phyloP scores from a whole-genome alignment of 2,329 filamentous ascomycete genomes.

The Penicillium capsulatum region DNA sequence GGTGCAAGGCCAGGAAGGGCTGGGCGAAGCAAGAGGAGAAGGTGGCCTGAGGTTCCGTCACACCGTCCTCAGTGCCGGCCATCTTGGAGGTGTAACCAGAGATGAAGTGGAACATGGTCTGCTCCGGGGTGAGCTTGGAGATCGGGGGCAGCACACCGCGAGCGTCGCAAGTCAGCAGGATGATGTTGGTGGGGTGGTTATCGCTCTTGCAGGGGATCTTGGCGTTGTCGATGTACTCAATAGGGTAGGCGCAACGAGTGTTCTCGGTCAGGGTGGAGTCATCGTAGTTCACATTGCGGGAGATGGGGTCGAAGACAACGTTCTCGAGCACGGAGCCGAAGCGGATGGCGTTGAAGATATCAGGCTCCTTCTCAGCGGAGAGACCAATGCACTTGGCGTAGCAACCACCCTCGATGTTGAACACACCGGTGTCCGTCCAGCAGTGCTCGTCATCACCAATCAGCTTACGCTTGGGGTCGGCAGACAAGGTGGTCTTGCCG shows the following conservation, averaged over 20 bases:
- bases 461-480: conserved; percentile 90
- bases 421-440: conserved; percentile 94
- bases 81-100: conserved; percentile 99
- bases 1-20: conserved; percentile 97
- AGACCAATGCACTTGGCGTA: conserved; percentile 99
- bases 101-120: conserved; percentile 99
- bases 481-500: conserved; percentile 96
- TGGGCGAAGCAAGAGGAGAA: conserved; percentile 99
- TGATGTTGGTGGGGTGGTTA: conserved; percentile 92
- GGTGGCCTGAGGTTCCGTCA: conserved; percentile 95
- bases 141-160: conserved; percentile 96
- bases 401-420: conserved; percentile 99
- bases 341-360: conserved; percentile 92
- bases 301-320: conserved; percentile 90
- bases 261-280: conserved; percentile 95
- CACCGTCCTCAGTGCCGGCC: conserved; percentile 95
- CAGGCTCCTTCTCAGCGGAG: conserved; percentile 96
- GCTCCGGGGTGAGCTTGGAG: conserved; percentile 87
- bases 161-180: conserved; percentile 95
- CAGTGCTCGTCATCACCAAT: conserved; percentile 99
- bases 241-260: conserved; percentile 96
- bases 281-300: conserved; percentile 90
- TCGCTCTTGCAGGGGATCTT: conserved; percentile 92
- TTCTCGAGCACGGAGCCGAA: conserved; percentile 98
- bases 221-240: conserved; percentile 98